Evolutionary conservation across 352 stramenopile genomes (phyloP).

Genomic region (Pythium angustatum): DNA sequence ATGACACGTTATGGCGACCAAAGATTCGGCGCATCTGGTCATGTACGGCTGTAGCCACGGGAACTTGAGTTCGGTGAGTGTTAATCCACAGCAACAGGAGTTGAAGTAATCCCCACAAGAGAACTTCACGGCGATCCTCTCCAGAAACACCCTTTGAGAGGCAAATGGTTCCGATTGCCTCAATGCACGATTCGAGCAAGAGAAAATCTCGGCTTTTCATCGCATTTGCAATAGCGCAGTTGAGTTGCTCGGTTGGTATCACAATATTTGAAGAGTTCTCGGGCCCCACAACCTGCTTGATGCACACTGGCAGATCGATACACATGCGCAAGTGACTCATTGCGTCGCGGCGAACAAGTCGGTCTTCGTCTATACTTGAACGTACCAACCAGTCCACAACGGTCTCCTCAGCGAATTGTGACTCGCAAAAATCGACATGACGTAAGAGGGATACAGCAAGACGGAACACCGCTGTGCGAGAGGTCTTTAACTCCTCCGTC

Average conservation of each 20-base stretch:
- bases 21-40: slow-evolving; percentile 36
- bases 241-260: slow-evolving; percentile 10
- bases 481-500: slow-evolving; percentile 2
- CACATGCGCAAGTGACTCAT: slow-evolving; percentile 20
- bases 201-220: slow-evolving; percentile 25
- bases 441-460: slow-evolving; percentile 17
- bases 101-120: slow-evolving; percentile 39
- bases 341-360: slow-evolving; percentile 15
- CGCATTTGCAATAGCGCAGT: slow-evolving; percentile 9
- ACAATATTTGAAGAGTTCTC: background rate
- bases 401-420: background rate
- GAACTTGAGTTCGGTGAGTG: slow-evolving; percentile 14
- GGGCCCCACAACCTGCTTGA: slow-evolving; percentile 6
- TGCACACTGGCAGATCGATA: slow-evolving; percentile 7
- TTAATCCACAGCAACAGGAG: slow-evolving; percentile 38
- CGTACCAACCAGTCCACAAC: slow-evolving; percentile 6
- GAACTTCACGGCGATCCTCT: slow-evolving; percentile 15
- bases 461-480: slow-evolving; percentile 2
- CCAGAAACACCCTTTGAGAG: slow-evolving; percentile 10
- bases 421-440: slow-evolving; percentile 2
- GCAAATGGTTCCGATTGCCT: slow-evolving; percentile 29
- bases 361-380: slow-evolving; percentile 11
- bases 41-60: slow-evolving; percentile 27
- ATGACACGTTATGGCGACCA: slow-evolving; percentile 28
- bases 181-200: slow-evolving; percentile 31